Conservation (phyloP, 805 yeast genomes). For the Myxozyma mucilagina region DNA sequence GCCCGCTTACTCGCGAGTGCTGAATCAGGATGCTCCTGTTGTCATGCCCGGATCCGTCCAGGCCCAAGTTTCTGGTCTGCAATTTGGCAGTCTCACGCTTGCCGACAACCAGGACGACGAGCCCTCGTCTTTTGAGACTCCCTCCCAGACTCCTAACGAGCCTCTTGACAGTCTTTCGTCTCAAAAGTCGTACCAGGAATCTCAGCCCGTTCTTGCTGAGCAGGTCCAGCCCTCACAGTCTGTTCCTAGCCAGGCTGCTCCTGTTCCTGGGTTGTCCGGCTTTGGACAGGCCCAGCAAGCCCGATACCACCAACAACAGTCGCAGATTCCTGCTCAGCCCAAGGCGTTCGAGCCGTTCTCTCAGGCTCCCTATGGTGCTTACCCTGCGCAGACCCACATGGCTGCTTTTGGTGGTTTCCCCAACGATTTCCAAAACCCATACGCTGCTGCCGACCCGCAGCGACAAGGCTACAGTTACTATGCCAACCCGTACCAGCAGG, state of each 20-base stretch:
- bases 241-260: slow-evolving; percentile 15
- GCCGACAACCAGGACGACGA: slow-evolving; percentile 21
- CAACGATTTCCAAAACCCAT: slow-evolving; percentile 30
- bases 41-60: slow-evolving; percentile 55
- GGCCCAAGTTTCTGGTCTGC: slow-evolving; percentile 56
- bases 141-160: slow-evolving; percentile 13
- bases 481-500: slow-evolving; percentile 28
- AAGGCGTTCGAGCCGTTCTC: slow-evolving; percentile 33
- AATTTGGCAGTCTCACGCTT: slow-evolving; percentile 60
- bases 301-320: slow-evolving; percentile 29
- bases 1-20: slow-evolving; percentile 40
- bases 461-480: slow-evolving; percentile 27
- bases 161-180: slow-evolving; percentile 3
- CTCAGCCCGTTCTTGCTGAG: neutral
- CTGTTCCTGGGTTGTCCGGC: slow-evolving; percentile 25
- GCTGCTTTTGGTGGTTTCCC: slow-evolving; percentile 34
- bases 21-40: slow-evolving; percentile 49
- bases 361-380: slow-evolving; percentile 31
- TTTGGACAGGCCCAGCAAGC: slow-evolving; percentile 29
- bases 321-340: slow-evolving; percentile 11
- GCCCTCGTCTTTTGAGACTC: slow-evolving; percentile 2
- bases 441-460: slow-evolving; percentile 31
- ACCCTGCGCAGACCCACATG: slow-evolving; percentile 30
- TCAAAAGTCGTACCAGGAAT: slow-evolving; percentile 11
- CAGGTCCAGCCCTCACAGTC: neutral